Conservation (phyloP, 202 grass and related monocot genomes). For the Musa balbisiana region DNA sequence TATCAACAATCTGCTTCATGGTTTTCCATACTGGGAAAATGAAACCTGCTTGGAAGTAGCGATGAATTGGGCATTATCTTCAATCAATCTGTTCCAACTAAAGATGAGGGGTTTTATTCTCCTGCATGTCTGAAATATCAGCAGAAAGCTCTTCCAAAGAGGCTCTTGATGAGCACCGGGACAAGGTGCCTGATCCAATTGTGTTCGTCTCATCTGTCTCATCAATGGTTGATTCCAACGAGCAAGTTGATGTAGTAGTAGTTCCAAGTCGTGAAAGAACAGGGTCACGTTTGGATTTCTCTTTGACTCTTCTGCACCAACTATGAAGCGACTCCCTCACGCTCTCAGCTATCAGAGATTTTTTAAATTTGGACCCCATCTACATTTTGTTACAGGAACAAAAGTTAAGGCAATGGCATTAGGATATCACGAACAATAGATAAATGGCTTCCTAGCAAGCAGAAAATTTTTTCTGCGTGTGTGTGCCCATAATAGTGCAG, state of each 20-base stretch:
- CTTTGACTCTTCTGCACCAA: slow-evolving; percentile 86
- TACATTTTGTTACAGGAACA: slow-evolving; percentile 6
- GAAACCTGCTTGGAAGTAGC: no score
- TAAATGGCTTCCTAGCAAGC: no score
- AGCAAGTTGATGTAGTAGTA: slow-evolving; percentile 51
- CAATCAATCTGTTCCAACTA: slow-evolving; percentile 13
- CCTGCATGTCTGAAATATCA: slow-evolving; percentile 23
- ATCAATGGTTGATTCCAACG: slow-evolving; percentile 58
- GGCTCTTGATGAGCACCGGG: slow-evolving; percentile 46
- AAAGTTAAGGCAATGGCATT: no score
- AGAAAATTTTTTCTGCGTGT: no score
- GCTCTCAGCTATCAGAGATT: slow-evolving; percentile 61
- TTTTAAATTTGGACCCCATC: slow-evolving; percentile 99
- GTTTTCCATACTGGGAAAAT: neutral
- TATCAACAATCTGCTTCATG: neutral
- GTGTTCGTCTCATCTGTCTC: slow-evolving; percentile 75
- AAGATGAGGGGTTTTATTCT: neutral
- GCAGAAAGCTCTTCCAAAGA: slow-evolving; percentile 54
- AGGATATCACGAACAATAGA: no score
- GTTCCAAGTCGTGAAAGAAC: slow-evolving; percentile 34
- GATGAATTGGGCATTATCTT: neutral
- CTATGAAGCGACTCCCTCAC: slow-evolving; percentile 83
- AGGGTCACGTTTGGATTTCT: slow-evolving; percentile 38
- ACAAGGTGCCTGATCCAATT: slow-evolving; percentile 49
- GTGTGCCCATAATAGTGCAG: no score